Percentiles rank a stretch among this genome's conserved stretches.
phyloP scores from a whole-genome alignment of 2,329 filamentous ascomycete genomes.

The Pestalotiopsis sp. region DNA sequence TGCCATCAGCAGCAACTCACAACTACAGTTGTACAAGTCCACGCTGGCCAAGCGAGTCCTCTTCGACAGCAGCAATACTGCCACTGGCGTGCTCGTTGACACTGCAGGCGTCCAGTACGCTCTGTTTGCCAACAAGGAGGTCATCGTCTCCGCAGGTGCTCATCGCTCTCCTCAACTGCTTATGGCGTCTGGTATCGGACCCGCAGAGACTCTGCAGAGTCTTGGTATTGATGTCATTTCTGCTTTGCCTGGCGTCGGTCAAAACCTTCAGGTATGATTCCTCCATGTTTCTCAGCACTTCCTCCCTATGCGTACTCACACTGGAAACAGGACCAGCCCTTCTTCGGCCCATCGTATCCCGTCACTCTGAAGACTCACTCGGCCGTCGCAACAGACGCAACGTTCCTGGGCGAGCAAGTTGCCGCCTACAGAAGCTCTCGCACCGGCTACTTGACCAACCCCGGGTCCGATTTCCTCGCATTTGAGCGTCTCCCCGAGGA shows the following conservation, averaged over 20 bases:
- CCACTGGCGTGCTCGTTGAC: conserved; percentile 25
- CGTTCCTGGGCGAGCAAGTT: background rate
- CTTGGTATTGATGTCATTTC: conserved; percentile 52
- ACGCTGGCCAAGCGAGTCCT: background rate
- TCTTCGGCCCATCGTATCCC: background rate
- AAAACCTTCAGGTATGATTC: conserved; percentile 58
- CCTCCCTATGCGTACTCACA: background rate
- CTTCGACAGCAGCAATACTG: conserved; percentile 11
- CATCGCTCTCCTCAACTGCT: conserved; percentile 16
- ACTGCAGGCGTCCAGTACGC: conserved; percentile 20
- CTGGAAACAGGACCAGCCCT: background rate
- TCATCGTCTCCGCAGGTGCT: conserved; percentile 28
- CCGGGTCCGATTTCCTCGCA: conserved; percentile 41
- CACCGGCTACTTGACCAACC: background rate
- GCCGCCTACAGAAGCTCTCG: background rate
- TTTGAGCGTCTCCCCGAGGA: conserved; percentile 34
- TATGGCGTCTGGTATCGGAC: conserved; percentile 31
- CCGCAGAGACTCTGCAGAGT: conserved; percentile 28
- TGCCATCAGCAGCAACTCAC: background rate
- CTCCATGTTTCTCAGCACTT: conserved; percentile 24
- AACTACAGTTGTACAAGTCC: background rate
- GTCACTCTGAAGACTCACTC: background rate
- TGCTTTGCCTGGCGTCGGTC: conserved; percentile 63
- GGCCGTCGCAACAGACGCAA: background rate
- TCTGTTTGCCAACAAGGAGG: conserved; percentile 33